Evolutionary conservation across 352 stramenopile species (phyloP), one percentile per base, ranked within the genome.

Genomic region (Phytopythium sindhum): DNA sequence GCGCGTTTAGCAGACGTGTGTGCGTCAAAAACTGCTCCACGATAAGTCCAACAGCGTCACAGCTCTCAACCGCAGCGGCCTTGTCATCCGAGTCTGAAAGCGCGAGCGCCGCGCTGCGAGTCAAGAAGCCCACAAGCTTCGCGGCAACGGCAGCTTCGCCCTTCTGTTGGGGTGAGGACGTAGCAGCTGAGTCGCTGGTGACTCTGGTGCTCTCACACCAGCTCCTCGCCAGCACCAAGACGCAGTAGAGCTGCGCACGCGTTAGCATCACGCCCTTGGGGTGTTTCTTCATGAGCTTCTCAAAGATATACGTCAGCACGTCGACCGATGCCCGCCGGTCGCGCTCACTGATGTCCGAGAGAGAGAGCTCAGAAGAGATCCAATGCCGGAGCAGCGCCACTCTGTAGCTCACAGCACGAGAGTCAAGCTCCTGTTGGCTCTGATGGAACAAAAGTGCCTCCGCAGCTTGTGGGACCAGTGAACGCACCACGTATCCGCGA

Each of bases 211-310:
- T 41, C n/a, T 39, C 29, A 2, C n/a, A 28, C 52, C 52, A 57
- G 31, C 26, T 42, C 11, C 68, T 74, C 57, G 72, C 66, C 44
- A 80, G 24, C n/a, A 84, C 47, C 28, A 88, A 60, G 7, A 84
- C 33, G 19, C 67, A 70, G 5, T 75, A 45, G 17, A 84, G 48
- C 24, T 88, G 79, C 2, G 48, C 47, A n/a, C 4, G 1, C 5
- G 75, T 67, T 28, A 78, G 61, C 28, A 84, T 48, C 19, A 23
- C 52, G 10, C 73, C 74, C 24, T 74, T 56, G 23, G 45, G 37
- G 31, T 72, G 44, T 14, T 48, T 57, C 24, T 60, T 71, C 10
- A 47, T 60, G 6, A 88, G 53, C 31, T 70, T 77, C 37, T 28
- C 33, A 65, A 45, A 15, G 23, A 28, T 12, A 15, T 44, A 21